Conservation (phyloP, 306 rosid species). For the Glycyrrhiza uralensis region DNA sequence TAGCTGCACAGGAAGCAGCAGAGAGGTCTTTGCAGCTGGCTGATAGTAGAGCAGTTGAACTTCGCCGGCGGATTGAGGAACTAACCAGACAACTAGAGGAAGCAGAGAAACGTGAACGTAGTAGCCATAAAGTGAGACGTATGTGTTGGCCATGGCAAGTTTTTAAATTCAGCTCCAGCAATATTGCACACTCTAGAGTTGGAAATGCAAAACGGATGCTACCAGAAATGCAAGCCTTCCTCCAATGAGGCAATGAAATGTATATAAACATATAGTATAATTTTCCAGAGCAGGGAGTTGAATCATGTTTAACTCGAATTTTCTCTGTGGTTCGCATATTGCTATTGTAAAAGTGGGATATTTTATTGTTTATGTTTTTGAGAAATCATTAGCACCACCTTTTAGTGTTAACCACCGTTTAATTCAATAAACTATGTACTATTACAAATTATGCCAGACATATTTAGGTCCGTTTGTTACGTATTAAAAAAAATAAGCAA, state of each 20-base stretch:
- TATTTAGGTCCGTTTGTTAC: too few species aligned
- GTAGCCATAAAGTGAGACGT: constrained; percentile 41
- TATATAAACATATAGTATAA: not conserved
- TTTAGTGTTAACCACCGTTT: too few species aligned
- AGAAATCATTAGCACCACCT: not conserved
- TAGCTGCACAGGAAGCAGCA: constrained; percentile 84
- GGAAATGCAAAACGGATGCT: constrained; percentile 42
- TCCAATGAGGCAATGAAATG: constrained; percentile 31
- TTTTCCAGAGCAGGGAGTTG: constrained; percentile 4
- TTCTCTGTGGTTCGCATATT: not conserved
- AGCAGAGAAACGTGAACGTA: constrained; percentile 58
- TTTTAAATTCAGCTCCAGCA: constrained; percentile 34
- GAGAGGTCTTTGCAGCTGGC: constrained; percentile 72
- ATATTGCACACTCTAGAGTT: constrained; percentile 33
- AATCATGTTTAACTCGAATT: not conserved
- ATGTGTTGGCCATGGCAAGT: constrained; percentile 89
- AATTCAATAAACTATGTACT: too few species aligned
- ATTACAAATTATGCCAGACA: too few species aligned
- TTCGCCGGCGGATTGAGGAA: constrained; percentile 52
- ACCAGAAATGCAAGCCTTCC: constrained; percentile 85
- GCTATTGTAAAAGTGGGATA: not conserved
- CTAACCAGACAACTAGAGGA: constrained; percentile 61
- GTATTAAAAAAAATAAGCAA: too few species aligned
- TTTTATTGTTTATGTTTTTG: not conserved
- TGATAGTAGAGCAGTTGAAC: constrained; percentile 61